A percentile compares a stretch with the other conserved stretches of the same genome.
These are phyloP conservation scores for Colletotrichum lentis DNA, from an alignment of 2,329 filamentous ascomycete genomes.

Conservation along the genomic window DNA sequence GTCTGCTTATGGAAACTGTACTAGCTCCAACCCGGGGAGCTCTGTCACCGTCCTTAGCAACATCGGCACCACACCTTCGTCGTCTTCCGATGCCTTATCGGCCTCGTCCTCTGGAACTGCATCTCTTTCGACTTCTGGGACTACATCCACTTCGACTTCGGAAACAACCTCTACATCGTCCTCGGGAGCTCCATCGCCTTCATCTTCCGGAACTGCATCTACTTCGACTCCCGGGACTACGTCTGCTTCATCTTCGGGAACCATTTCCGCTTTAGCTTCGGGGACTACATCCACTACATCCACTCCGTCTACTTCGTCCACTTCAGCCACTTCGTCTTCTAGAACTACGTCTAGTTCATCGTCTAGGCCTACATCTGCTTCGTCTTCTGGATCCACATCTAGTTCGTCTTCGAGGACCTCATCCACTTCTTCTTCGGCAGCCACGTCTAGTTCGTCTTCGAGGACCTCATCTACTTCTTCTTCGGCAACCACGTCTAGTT, in stretches of 20 bases:
- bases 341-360: background rate
- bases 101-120: no score
- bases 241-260: background rate
- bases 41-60: background rate
- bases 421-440: background rate
- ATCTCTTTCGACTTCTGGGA: background rate
- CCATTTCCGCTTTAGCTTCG: background rate
- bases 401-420: background rate
- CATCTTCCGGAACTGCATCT: background rate
- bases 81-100: background rate
- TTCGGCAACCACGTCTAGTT: background rate
- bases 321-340: background rate
- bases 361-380: background rate
- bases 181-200: background rate
- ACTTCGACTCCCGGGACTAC: background rate
- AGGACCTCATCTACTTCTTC: background rate
- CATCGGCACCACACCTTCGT: background rate
- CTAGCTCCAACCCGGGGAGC: background rate
- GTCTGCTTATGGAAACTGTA: conserved; percentile 28
- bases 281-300: background rate
- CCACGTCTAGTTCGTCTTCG: background rate
- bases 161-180: background rate
- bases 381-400: background rate
- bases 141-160: background rate
- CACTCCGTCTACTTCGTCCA: background rate